These are phyloP conservation scores for Pythium brachiatum DNA, from an alignment of 352 stramenopile species.

Conservation along the genomic window DNA sequence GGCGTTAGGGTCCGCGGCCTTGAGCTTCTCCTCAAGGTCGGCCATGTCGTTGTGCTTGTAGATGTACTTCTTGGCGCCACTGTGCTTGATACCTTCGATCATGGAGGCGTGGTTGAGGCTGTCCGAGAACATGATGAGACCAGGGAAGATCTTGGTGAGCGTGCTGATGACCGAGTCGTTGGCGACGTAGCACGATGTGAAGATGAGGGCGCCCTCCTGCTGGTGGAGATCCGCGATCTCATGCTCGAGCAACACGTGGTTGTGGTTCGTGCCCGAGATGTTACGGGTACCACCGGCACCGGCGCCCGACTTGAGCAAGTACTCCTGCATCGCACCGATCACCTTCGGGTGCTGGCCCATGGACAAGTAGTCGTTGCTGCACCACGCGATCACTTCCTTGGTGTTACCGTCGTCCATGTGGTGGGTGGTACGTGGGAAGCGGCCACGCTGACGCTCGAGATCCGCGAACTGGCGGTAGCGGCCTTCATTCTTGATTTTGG, in stretches of 20 bases:
- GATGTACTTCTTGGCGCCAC: conserved; percentile 72
- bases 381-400: conserved; percentile 89
- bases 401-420: conserved; percentile 60
- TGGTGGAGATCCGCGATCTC: conserved; percentile 87
- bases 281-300: conserved; percentile 87
- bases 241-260: conserved; percentile 85
- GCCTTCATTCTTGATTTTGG: conserved; percentile 82
- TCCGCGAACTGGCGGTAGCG: conserved; percentile 88
- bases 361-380: conserved; percentile 89
- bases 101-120: conserved; percentile 90
- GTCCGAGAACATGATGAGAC: conserved; percentile 89
- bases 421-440: conserved; percentile 80
- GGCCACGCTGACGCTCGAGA: conserved; percentile 81
- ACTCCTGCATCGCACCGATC: conserved; percentile 80
- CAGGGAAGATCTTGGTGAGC: conserved; percentile 89
- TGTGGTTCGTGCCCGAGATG: conserved; percentile 91
- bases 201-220: conserved; percentile 80
- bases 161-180: conserved; percentile 89
- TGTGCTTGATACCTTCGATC: conserved; percentile 85
- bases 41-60: conserved; percentile 87
- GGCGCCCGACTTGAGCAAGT: conserved; percentile 73
- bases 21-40: conserved; percentile 78
- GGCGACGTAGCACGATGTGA: conserved; percentile 89
- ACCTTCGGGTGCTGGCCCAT: conserved; percentile 91
- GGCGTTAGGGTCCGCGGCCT: conserved; percentile 61